Conservation (phyloP, 352 stramenopile genomes). For the Pythium scleroteichum region DNA sequence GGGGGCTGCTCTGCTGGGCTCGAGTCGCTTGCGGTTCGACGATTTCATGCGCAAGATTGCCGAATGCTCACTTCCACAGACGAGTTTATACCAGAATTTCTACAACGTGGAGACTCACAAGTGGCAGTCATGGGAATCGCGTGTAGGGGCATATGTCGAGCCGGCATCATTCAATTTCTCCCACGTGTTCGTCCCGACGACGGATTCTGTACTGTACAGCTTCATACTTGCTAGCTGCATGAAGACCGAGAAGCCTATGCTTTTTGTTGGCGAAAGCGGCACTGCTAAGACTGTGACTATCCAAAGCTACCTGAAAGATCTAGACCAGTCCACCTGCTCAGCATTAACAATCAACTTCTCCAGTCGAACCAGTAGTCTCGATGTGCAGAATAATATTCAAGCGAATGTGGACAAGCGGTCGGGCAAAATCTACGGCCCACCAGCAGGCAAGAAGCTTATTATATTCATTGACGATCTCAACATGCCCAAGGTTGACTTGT, state of each 20-base stretch:
- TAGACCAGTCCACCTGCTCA: constrained; percentile 70
- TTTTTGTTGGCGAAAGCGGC: constrained; percentile 94
- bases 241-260: constrained; percentile 84
- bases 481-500: constrained; percentile 96
- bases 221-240: constrained; percentile 90
- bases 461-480: constrained; percentile 97
- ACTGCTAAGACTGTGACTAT: constrained; percentile 96
- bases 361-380: constrained; percentile 90
- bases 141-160: constrained; percentile 89
- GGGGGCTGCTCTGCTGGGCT: constrained; percentile 83
- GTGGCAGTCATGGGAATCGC: constrained; percentile 90
- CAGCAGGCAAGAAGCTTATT: constrained; percentile 92
- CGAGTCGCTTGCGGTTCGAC: constrained; percentile 84
- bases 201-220: constrained; percentile 93
- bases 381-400: constrained; percentile 95
- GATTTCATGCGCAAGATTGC: constrained; percentile 90
- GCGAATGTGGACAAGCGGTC: constrained; percentile 95
- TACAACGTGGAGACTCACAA: constrained; percentile 90
- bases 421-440: constrained; percentile 93
- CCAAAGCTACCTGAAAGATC: constrained; percentile 90
- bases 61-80: constrained; percentile 71
- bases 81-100: constrained; percentile 88
- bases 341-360: constrained; percentile 93
- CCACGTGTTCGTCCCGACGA: constrained; percentile 95
- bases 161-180: constrained; percentile 94